phyloP scores from a whole-genome alignment of 2,329 filamentous ascomycete species.

The Aspergillus hiratsukae region DNA sequence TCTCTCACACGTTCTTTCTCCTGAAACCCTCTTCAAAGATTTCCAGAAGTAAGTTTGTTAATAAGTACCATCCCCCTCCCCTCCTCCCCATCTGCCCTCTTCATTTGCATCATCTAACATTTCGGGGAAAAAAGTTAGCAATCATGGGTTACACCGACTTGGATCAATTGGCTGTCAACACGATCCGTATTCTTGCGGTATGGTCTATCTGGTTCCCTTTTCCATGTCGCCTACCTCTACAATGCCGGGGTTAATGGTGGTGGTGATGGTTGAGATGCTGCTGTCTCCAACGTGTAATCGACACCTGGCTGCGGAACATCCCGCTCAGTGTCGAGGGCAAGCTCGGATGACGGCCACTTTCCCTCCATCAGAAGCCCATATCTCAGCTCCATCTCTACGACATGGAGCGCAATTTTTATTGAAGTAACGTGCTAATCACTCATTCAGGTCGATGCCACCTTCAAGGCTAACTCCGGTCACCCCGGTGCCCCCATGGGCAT shows the following conservation, averaged over 20 bases:
- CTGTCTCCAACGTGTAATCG: not conserved
- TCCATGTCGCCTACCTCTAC: not conserved
- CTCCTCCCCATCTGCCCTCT: slow-evolving; percentile 2
- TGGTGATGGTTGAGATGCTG: not conserved
- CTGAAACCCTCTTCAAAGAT: slow-evolving; percentile 10
- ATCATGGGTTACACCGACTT: slow-evolving; percentile 83
- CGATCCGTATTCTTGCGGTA: slow-evolving; percentile 94
- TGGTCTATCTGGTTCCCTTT: slow-evolving; percentile 40
- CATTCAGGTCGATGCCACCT: slow-evolving; percentile 89
- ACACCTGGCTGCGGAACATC: not conserved
- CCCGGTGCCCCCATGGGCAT: slow-evolving; percentile 97
- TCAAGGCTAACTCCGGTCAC: slow-evolving; percentile 93
- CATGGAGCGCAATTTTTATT: not conserved
- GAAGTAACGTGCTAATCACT: slow-evolving; percentile 6
- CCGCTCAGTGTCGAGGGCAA: not conserved
- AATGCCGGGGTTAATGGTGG: not conserved
- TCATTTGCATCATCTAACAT: slow-evolving; percentile 6
- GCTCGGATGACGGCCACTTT: not conserved
- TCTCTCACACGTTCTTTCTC: slow-evolving; percentile 14
- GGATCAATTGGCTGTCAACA: slow-evolving; percentile 93
- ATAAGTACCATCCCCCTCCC: slow-evolving; percentile 14
- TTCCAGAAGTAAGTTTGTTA: slow-evolving; percentile 5
- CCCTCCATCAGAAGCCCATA: not conserved
- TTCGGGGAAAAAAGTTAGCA: slow-evolving; percentile 31
- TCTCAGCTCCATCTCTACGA: not conserved